Conservation (phyloP, 1,284 basidiomycete genomes). For the Agroathelia rolfsii region DNA sequence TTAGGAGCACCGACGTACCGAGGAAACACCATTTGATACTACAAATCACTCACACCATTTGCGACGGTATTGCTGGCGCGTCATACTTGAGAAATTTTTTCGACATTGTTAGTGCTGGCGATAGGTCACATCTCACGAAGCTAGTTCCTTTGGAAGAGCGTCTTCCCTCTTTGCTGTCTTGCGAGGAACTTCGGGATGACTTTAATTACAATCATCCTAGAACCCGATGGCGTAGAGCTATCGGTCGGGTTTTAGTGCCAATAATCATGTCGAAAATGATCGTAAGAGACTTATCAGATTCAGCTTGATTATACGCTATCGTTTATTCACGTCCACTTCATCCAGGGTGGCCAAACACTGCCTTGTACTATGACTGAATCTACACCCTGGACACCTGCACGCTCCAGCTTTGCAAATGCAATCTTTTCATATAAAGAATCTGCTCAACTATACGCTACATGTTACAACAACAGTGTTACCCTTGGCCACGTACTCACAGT, state of each 20-base stretch:
- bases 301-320: not conserved
- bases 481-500: constrained; percentile 42
- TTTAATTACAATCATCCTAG: constrained; percentile 22
- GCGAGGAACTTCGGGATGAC: constrained; percentile 26
- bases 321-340: constrained; percentile 3
- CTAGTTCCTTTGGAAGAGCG: constrained; percentile 25
- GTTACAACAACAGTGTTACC: constrained; percentile 33
- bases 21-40: constrained; percentile 31
- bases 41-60: constrained; percentile 34
- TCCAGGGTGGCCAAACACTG: constrained; percentile 50
- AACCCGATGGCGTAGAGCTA: constrained; percentile 38
- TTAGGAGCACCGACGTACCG: constrained; percentile 22
- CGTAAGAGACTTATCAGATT: constrained; percentile 26
- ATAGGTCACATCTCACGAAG: constrained; percentile 5
- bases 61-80: constrained; percentile 36
- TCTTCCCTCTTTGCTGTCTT: constrained; percentile 30
- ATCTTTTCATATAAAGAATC: constrained; percentile 21
- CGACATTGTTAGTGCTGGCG: constrained; percentile 27
- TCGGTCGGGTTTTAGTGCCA: constrained; percentile 28
- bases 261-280: constrained; percentile 23
- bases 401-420: constrained; percentile 17
- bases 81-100: constrained; percentile 35
- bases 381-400: constrained; percentile 28
- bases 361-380: constrained; percentile 29
- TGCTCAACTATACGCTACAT: constrained; percentile 22